phyloP scores from a whole-genome alignment of 768 basidiomycete genomes.

The Leucocoprinus sp. region DNA sequence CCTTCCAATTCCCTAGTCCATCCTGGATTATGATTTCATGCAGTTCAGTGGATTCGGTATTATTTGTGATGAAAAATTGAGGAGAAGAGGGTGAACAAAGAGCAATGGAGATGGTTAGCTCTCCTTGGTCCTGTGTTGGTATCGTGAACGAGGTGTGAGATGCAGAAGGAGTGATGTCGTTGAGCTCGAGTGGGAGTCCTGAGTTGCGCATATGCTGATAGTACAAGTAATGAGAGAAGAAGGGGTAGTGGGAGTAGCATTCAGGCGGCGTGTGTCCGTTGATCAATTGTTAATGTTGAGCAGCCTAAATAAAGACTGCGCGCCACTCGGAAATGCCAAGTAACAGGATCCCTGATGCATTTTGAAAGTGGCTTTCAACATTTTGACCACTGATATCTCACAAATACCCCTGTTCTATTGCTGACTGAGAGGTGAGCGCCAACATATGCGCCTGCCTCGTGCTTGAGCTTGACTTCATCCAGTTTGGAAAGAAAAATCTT shows the following conservation, averaged over 20 bases:
- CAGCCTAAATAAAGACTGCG: too few species aligned
- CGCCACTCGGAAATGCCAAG: too few species aligned
- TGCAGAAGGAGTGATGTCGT: constrained; percentile 27
- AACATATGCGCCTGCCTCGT: constrained; percentile 28
- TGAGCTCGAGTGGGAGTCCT: constrained; percentile 25
- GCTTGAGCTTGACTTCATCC: constrained; percentile 52
- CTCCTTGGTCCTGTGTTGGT: constrained; percentile 24
- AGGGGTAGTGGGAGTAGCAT: constrained; percentile 29
- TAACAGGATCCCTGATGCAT: too few species aligned
- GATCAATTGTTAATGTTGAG: neutral
- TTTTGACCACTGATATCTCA: neutral
- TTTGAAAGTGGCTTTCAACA: constrained; percentile 61
- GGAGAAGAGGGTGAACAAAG: constrained; percentile 35
- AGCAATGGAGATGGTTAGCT: constrained; percentile 40
- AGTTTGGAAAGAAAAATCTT: constrained; percentile 32
- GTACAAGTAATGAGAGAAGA: constrained; percentile 26
- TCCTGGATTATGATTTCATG: constrained; percentile 32
- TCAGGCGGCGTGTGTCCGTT: neutral
- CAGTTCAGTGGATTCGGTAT: constrained; percentile 27
- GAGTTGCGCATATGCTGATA: constrained; percentile 22
- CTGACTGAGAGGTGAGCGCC: constrained; percentile 36
- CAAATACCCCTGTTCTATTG: constrained; percentile 49
- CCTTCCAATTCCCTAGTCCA: constrained; percentile 10
- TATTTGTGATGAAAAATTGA: constrained; percentile 55
- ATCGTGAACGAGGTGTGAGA: constrained; percentile 29